Evolutionary conservation across 2,329 filamentous ascomycete species (phyloP).

Genomic region (Alternaria angustiovoidea): DNA sequence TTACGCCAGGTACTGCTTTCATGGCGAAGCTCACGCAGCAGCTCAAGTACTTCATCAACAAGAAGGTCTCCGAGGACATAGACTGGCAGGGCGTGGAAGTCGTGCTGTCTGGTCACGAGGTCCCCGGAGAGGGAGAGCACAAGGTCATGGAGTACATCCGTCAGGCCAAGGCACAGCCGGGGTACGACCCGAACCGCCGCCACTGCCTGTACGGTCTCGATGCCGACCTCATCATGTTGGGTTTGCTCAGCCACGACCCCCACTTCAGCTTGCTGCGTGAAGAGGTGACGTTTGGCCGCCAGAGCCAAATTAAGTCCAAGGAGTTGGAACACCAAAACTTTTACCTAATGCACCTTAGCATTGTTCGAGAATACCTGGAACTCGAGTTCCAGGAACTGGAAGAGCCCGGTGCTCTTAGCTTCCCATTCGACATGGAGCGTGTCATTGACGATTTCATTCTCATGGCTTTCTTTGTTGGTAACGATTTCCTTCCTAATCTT

Average conservation of each 20-base stretch:
- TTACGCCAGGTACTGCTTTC: constrained; percentile 95
- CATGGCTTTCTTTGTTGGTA: constrained; percentile 99
- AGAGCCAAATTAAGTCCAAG: constrained; percentile 87
- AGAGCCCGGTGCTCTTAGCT: constrained; percentile 72
- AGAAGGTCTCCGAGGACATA: constrained; percentile 95
- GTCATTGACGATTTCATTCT: constrained; percentile 99
- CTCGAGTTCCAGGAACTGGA: constrained; percentile 95
- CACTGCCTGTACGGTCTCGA: constrained; percentile 98
- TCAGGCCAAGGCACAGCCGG: constrained; percentile 91
- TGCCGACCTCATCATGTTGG: constrained; percentile 98
- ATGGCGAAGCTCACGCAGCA: constrained; percentile 96
- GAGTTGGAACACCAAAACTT: constrained; percentile 99
- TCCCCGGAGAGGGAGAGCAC: constrained; percentile 97
- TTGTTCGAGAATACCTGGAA: constrained; percentile 96
- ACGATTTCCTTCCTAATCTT: constrained; percentile 97
- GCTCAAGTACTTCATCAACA: constrained; percentile 97
- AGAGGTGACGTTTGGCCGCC: constrained; percentile 95
- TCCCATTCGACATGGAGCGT: constrained; percentile 90
- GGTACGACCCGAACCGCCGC: constrained; percentile 90
- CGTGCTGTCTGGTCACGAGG: constrained; percentile 95
- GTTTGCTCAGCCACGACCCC: constrained; percentile 94
- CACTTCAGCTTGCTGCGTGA: constrained; percentile 97
- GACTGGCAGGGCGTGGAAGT: constrained; percentile 98
- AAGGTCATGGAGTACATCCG: constrained; percentile 99
- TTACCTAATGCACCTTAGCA: constrained; percentile 95